A percentile compares a stretch with the other conserved stretches of the same genome.
Conservation (phyloP, 805 yeast genomes). For the Metschnikowia reukaufii region DNA sequence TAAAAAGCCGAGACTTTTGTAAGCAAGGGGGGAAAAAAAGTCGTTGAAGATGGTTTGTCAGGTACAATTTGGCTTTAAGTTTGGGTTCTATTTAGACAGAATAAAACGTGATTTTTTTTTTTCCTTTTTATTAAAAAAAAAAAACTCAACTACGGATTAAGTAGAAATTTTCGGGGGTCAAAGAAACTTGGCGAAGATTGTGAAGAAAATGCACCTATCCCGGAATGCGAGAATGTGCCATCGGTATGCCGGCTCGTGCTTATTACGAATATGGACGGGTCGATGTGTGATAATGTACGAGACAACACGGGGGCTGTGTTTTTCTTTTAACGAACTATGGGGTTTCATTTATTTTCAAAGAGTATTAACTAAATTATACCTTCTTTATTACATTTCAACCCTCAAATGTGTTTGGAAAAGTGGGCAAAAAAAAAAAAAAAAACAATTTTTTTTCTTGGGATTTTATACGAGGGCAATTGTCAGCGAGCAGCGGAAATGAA, state of each 20-base stretch:
- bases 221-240: constrained; percentile 9
- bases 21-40: not conserved
- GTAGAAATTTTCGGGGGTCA: not conserved
- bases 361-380: no score
- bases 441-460: not conserved
- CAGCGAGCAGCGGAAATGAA: not conserved
- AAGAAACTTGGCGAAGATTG: not conserved
- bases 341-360: no score
- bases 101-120: no score
- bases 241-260: constrained; percentile 3
- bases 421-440: no score
- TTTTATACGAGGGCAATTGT: not conserved
- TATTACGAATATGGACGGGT: constrained; percentile 6
- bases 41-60: no score
- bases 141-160: no score
- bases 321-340: no score
- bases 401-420: no score
- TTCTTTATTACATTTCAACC: no score
- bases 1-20: not conserved
- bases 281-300: constrained; percentile 7
- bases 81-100: no score
- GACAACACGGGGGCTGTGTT: constrained; percentile 8
- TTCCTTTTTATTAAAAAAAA: no score
- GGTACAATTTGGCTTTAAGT: no score
- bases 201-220: not conserved